Evolutionary conservation across 108 stramenopile genomes (phyloP), one percentile per base, ranked within the genome.

Genomic region (Skeletonema grethae): DNA sequence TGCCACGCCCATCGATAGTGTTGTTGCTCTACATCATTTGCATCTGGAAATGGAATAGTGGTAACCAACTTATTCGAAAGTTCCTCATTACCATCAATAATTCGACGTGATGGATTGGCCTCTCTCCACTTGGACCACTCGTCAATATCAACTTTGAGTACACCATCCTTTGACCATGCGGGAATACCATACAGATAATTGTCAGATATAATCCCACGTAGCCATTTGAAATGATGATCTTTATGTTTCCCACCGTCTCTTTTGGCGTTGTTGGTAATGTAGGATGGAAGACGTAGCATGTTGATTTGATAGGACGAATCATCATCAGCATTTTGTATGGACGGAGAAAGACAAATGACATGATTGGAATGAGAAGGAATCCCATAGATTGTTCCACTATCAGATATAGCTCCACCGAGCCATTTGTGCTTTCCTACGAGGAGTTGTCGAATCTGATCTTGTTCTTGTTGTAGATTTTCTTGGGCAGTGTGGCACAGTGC

Each of bases 1-100:
- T 96, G 95, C 91, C 91, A 96, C 72, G 86, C 87, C 94, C 94
- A 95, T 71, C 73, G 67, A 61, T 57, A 59, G 12, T 46, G 20
- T 13, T 35, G 9, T 6, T 24, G 56, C 39, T 63, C 10, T 48
- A 46, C 57, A 20, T 13, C n/a, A 45, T 10, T 15, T 12, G 28
- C 59, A 4, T 63, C 28, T 61, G 72, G 72, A n/a, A 65, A 58
- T 41, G 72, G 63, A 28, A 73, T 22, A 2, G 58, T 34, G 5
- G 58, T 35, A 28, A 70, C 39, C 5, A 69, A 34, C 32, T 18
- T 12, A 5, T 38, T 20, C 1, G 35, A 73, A 0, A 56, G 45
- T 9, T 56, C 65, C 15, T 28, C 53, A 7, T 67, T 50, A 57
- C 22, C 63, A n/a, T 61, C 60, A 22, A 53, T 53, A 41, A 45